Percentiles rank a stretch among this genome's conserved stretches.
Evolutionary conservation across 2,329 filamentous ascomycete genomes (phyloP).

Genomic region (Xylariales sp.): DNA sequence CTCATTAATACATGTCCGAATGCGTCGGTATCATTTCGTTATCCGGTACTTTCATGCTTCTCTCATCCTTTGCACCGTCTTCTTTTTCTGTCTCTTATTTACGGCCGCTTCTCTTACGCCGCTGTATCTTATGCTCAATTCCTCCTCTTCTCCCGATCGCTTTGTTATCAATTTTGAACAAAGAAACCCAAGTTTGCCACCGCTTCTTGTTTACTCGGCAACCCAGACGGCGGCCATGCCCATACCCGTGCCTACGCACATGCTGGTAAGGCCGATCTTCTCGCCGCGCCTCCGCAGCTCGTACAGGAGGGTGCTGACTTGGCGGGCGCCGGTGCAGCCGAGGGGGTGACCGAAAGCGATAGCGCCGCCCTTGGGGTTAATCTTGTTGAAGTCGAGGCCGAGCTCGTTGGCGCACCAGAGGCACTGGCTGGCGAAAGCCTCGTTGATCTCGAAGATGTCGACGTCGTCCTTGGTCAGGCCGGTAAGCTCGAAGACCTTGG

Average conservation of each 20-base stretch:
- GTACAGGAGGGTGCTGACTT: conserved; percentile 87
- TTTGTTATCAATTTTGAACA: too few species aligned
- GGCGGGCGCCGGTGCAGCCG: conserved; percentile 88
- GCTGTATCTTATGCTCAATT: too few species aligned
- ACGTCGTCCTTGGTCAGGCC: conserved; percentile 86
- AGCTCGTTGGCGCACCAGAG: conserved; percentile 91
- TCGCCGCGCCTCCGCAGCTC: conserved; percentile 81
- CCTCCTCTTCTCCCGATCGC: neutral
- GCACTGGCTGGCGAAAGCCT: conserved; percentile 95
- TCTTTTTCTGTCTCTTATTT: too few species aligned
- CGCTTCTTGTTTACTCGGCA: conserved; percentile 60
- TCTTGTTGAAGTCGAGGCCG: conserved; percentile 75
- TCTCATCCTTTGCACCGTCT: too few species aligned
- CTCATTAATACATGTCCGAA: too few species aligned
- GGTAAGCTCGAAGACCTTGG: conserved; percentile 82
- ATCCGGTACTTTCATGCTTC: too few species aligned
- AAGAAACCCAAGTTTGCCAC: too few species aligned
- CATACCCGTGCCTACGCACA: conserved; percentile 98
- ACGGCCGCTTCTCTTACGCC: too few species aligned
- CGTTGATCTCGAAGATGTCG: conserved; percentile 98
- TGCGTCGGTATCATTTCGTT: too few species aligned
- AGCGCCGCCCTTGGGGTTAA: conserved; percentile 95
- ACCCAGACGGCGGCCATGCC: conserved; percentile 97
- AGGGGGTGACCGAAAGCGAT: conserved; percentile 96
- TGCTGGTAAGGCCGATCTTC: conserved; percentile 87